Evolutionary conservation across 1,284 basidiomycete genomes (phyloP).

Genomic region (Cryptococcus sp.): DNA sequence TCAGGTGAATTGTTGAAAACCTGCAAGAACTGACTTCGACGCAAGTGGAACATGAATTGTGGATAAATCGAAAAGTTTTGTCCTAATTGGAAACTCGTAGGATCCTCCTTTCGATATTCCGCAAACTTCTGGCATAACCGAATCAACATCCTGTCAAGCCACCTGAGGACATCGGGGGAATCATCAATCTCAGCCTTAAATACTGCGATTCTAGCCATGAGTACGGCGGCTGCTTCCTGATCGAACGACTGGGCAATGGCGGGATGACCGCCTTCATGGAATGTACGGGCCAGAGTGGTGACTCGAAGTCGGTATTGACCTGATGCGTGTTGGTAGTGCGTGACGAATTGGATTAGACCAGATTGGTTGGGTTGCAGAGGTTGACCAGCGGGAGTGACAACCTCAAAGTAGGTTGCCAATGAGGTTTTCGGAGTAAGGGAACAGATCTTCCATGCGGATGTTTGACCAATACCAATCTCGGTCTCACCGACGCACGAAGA

Average conservation of each 20-base stretch:
- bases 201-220: constrained; percentile 98
- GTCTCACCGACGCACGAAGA: constrained; percentile 96
- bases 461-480: constrained; percentile 98
- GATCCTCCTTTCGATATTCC: constrained; percentile 97
- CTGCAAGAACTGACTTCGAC: constrained; percentile 96
- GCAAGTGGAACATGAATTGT: constrained; percentile 99
- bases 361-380: constrained; percentile 85
- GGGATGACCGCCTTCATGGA: constrained; percentile 93
- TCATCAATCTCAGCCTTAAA: constrained; percentile 99
- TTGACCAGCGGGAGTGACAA: constrained; percentile 97
- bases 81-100: constrained; percentile 83
- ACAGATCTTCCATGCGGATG: constrained; percentile 99
- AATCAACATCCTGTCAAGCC: constrained; percentile 98
- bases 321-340: constrained; percentile 96
- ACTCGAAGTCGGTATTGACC: constrained; percentile 92
- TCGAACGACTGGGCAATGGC: constrained; percentile 92
- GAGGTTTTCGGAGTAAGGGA: constrained; percentile 83
- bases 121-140: constrained; percentile 99
- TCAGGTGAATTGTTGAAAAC: constrained; percentile 99
- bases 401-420: constrained; percentile 94
- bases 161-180: constrained; percentile 91
- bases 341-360: constrained; percentile 96
- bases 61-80: constrained; percentile 99
- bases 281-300: constrained; percentile 93
- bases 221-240: constrained; percentile 94